Evolutionary conservation across 2,329 filamentous ascomycete species (phyloP), one percentile per base, ranked within the genome.

Genomic region (Diplodia corticola): DNA sequence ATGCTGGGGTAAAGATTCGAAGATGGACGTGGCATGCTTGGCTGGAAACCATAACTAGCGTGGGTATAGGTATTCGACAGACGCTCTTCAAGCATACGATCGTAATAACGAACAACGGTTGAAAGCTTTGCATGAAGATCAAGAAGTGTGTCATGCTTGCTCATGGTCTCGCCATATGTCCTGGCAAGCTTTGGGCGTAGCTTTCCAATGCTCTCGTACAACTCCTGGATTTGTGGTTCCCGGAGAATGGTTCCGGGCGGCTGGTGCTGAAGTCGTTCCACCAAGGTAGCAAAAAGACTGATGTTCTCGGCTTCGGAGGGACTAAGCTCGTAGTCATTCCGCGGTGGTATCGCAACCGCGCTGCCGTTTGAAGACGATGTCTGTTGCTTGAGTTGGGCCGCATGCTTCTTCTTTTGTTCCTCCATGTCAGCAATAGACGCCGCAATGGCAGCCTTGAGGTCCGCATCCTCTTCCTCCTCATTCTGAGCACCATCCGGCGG

Each of bases 101-200:
- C 95, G 75, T 99, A 99, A 76, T 98, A 98, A 37, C 95, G 88
- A 5, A 99, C 95, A 28, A 98, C 95, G 0, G 94, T 97, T 0
- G 94, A 95, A 26, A 99, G 83, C 76, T 99, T 99, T 20, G 93
- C 91, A 76, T 99, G 95, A 0, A 99, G 83, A 76, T 99, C 95
- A 26, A 98, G 86, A 10, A 99, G 84, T 0, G 94, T 95, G 76
- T 99, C 93, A 78, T 98, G 95, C 79, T 99, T 99, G 86, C 95
- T 98, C 95, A 99, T 98, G 0, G 95, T 97, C 81, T 99, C 95
- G 65, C 95, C 95, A 75, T 98, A 97, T 0, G 94, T 97, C 66
- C 95, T 87, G 4, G 95, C 95, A 65, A 99, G 83, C 78, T 99
- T 99, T 1, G 95, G 95, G 59, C 95, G 87, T 69, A 99, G 81